These are phyloP conservation scores for Theileria parva DNA, from an alignment of 169 alveolate species.

Conservation along the genomic window DNA sequence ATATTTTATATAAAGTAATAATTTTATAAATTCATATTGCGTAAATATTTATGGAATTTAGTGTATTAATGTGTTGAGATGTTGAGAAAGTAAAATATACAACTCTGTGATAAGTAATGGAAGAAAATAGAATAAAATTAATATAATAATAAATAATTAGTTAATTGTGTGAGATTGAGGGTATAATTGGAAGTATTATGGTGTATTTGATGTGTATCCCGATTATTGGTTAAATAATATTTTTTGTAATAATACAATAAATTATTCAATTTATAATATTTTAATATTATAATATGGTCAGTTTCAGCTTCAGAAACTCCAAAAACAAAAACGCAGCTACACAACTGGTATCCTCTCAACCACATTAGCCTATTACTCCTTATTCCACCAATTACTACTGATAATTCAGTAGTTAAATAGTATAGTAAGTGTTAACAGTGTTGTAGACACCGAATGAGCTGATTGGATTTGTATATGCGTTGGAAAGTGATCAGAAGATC, in stretches of 20 bases:
- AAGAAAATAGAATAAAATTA: too few species aligned
- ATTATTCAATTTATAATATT: background rate
- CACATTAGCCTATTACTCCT: background rate
- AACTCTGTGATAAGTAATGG: too few species aligned
- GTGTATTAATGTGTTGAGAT: background rate
- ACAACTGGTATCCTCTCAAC: constrained; percentile 39
- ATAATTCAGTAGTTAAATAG: background rate
- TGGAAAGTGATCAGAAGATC: constrained; percentile 49
- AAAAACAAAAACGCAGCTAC: constrained; percentile 46
- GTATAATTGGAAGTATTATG: background rate
- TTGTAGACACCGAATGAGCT: constrained; percentile 64
- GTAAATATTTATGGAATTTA: background rate
- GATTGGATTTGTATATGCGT: constrained; percentile 64
- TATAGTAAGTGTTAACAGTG: background rate
- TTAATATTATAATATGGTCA: constrained; percentile 2
- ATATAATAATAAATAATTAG: too few species aligned
- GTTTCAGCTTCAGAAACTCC: constrained; percentile 9
- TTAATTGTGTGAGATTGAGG: too few species aligned
- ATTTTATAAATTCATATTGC: background rate
- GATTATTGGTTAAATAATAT: background rate
- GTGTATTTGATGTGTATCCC: constrained; percentile 7
- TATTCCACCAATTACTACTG: background rate
- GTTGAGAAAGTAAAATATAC: too few species aligned
- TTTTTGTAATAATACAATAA: background rate
- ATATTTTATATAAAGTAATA: too few species aligned